Conservation (phyloP, 306 rosid genomes). For the Datisca glomerata region DNA sequence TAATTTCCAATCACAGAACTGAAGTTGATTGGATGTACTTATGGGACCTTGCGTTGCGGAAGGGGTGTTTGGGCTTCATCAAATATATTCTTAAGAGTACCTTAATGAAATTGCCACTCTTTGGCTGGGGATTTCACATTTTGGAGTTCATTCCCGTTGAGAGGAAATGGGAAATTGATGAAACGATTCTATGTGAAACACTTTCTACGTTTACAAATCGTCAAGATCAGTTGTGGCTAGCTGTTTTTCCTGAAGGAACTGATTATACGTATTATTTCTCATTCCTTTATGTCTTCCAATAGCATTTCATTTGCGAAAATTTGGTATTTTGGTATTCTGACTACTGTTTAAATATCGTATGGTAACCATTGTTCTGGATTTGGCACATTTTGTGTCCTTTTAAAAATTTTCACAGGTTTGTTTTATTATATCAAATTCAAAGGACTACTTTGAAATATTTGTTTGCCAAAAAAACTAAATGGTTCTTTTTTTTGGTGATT, state of each 20-base stretch:
- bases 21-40: constrained; percentile 99
- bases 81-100: constrained; percentile 87
- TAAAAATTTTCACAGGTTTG: too few species aligned
- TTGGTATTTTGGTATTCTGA: background rate
- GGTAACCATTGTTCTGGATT: too few species aligned
- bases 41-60: constrained; percentile 88
- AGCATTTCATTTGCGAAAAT: constrained; percentile 8
- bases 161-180: constrained; percentile 91
- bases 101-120: constrained; percentile 84
- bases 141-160: constrained; percentile 88
- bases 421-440: too few species aligned
- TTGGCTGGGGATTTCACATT: constrained; percentile 95
- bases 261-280: constrained; percentile 56
- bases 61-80: constrained; percentile 64
- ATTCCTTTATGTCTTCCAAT: background rate
- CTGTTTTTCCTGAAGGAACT: constrained; percentile 96
- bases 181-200: constrained; percentile 31
- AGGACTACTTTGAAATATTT: too few species aligned
- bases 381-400: too few species aligned
- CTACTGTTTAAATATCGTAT: background rate
- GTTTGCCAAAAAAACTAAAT: too few species aligned
- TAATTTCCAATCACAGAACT: constrained; percentile 83
- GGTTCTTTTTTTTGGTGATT: constrained; percentile 4
- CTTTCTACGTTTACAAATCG: constrained; percentile 54
- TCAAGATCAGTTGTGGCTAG: constrained; percentile 75